Conservation (phyloP, 306 rosid genomes). For the Datisca glomerata region DNA sequence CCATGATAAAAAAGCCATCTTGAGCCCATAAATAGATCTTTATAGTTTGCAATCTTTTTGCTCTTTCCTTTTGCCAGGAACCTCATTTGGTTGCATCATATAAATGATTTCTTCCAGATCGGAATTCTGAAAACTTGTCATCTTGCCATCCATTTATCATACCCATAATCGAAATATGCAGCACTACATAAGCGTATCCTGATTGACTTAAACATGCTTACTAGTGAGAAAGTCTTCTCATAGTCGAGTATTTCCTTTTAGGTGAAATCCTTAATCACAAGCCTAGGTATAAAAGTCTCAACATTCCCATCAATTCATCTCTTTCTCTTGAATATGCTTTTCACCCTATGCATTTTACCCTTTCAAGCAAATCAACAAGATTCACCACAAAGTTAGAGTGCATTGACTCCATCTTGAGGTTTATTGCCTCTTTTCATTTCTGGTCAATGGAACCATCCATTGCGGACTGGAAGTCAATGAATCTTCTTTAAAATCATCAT, state of each 20-base stretch:
- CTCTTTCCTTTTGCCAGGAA: not conserved
- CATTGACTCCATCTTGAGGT: too few relatives aligned
- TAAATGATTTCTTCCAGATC: not conserved
- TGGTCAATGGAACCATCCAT: not conserved
- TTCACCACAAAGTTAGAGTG: not conserved
- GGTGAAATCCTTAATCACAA: not conserved
- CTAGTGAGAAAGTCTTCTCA: too few relatives aligned
- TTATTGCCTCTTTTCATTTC: not conserved
- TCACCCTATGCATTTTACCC: too few relatives aligned
- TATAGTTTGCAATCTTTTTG: not conserved
- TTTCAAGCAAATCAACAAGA: not conserved
- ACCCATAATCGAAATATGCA: too few relatives aligned
- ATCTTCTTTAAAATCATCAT: not conserved
- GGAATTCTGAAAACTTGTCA: not conserved
- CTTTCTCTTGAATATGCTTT: not conserved
- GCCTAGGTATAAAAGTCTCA: not conserved
- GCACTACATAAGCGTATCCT: too few relatives aligned
- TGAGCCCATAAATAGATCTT: not conserved
- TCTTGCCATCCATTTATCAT: not conserved
- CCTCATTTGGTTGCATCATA: not conserved
- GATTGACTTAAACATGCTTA: too few relatives aligned
- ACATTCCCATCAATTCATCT: not conserved
- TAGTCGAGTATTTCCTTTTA: too few relatives aligned
- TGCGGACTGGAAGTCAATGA: not conserved
- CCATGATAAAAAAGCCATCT: not conserved